These are phyloP conservation scores for Laguncularia racemosa DNA, from an alignment of 345 rosid species.

Conservation along the genomic window DNA sequence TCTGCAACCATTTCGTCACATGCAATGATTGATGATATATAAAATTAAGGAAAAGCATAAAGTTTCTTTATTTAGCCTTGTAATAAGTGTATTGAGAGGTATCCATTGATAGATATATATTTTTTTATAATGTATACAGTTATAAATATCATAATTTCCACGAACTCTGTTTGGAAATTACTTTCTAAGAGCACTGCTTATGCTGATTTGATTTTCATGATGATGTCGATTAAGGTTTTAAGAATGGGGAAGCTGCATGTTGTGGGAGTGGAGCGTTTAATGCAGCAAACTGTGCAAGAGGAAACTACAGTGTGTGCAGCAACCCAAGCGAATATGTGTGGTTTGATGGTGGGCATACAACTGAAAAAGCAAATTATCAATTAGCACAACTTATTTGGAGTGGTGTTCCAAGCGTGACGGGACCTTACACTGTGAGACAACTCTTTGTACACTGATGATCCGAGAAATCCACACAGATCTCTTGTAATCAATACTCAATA, in stretches of 20 bases:
- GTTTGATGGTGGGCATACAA: constrained; percentile 11
- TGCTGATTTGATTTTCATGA: not conserved
- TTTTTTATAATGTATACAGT: too few relatives aligned
- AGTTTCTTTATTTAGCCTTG: not conserved
- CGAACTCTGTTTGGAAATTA: too few relatives aligned
- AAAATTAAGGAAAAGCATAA: too few relatives aligned
- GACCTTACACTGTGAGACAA: constrained; percentile 7
- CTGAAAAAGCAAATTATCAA: constrained; percentile 6
- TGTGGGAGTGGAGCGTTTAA: not conserved
- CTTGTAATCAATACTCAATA: too few relatives aligned
- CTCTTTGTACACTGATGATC: not conserved
- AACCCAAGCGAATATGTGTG: constrained; percentile 8
- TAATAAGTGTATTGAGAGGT: too few relatives aligned
- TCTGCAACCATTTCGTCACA: too few relatives aligned
- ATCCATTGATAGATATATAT: too few relatives aligned
- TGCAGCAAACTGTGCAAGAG: not conserved
- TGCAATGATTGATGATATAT: too few relatives aligned
- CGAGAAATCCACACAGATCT: too few relatives aligned
- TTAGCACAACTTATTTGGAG: constrained; percentile 14
- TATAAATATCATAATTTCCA: too few relatives aligned
- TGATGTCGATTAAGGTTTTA: constrained; percentile 5
- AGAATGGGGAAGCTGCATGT: constrained; percentile 9
- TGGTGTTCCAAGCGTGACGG: not conserved
- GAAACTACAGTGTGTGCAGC: constrained; percentile 7
- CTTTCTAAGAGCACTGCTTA: not conserved